Evolutionary conservation across 1,284 basidiomycete genomes (phyloP).

Genomic region (Pholiota adiposa): DNA sequence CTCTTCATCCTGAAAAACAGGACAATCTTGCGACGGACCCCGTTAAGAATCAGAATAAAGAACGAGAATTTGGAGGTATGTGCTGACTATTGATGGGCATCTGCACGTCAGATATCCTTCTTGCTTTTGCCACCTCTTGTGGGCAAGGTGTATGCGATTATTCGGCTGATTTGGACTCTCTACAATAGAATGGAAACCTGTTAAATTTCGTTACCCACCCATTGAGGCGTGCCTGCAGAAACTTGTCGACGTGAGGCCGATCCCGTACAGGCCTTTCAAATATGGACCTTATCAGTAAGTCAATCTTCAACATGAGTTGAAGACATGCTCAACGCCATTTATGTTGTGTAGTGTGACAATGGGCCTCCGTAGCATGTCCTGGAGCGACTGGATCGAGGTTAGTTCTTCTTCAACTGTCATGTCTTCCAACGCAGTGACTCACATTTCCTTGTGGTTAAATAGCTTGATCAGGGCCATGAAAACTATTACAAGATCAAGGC

Average conservation of each 20-base stretch:
- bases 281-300: slow-evolving; percentile 67
- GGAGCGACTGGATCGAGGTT: slow-evolving; percentile 73
- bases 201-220: slow-evolving; percentile 54
- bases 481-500: slow-evolving; percentile 57
- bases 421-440: neutral
- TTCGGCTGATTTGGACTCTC: slow-evolving; percentile 1
- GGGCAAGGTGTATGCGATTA: neutral
- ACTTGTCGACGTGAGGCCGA: slow-evolving; percentile 50
- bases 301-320: neutral
- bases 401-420: neutral
- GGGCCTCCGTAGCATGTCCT: slow-evolving; percentile 70
- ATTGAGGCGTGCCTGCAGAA: slow-evolving; percentile 44
- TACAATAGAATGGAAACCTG: slow-evolving; percentile 51
- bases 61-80: slow-evolving; percentile 30
- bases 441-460: neutral
- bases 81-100: neutral
- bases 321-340: neutral
- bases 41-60: slow-evolving; percentile 22
- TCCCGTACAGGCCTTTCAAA: slow-evolving; percentile 67
- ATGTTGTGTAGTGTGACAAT: slow-evolving; percentile 61
- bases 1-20: neutral
- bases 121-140: neutral
- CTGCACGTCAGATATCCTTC: neutral
- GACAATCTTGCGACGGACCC: neutral
- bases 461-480: slow-evolving; percentile 62